Evolutionary conservation across 768 basidiomycete species (phyloP).

Genomic region (Candolleomyces efflorescens): DNA sequence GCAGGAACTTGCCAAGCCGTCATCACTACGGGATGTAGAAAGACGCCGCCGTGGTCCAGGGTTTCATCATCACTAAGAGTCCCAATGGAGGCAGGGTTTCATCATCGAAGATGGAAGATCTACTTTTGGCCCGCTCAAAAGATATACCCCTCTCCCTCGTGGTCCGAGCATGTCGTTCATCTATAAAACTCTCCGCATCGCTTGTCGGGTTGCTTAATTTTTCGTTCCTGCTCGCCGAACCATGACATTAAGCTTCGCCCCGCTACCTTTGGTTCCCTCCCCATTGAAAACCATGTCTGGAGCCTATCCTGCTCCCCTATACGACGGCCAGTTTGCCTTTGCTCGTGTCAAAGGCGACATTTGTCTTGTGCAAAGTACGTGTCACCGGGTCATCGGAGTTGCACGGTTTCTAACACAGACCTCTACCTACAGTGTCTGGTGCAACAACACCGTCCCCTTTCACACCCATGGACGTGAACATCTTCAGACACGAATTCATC

Average conservation of each 20-base stretch:
- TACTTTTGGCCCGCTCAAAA: conserved; percentile 4
- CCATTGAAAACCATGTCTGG: conserved; percentile 19
- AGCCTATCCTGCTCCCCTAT: conserved; percentile 19
- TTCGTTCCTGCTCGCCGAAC: conserved; percentile 3
- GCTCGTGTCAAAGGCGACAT: conserved; percentile 52
- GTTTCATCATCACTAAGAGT: background rate
- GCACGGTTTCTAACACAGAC: conserved; percentile 2
- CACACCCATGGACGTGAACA: conserved; percentile 45
- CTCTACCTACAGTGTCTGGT: conserved; percentile 27
- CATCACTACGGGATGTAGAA: background rate
- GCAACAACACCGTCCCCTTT: conserved; percentile 40
- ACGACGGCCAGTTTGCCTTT: conserved; percentile 47
- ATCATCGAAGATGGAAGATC: conserved; percentile 8
- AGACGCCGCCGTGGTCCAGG: background rate
- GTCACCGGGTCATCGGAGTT: background rate
- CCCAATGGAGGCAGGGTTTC: conserved; percentile 1
- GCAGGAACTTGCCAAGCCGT: background rate
- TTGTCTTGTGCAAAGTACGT: conserved; percentile 65
- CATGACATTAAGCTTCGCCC: background rate
- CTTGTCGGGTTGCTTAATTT: background rate
- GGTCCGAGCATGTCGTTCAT: conserved; percentile 32
- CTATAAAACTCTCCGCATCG: conserved; percentile 44
- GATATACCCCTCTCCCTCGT: conserved; percentile 27
- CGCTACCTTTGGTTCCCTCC: conserved; percentile 1
- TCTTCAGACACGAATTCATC: conserved; percentile 59